A percentile compares a stretch with the other conserved stretches of the same genome.
Conservation (phyloP, 495 filamentous ascomycete species). For the Annulohypoxylon maeteangense region DNA sequence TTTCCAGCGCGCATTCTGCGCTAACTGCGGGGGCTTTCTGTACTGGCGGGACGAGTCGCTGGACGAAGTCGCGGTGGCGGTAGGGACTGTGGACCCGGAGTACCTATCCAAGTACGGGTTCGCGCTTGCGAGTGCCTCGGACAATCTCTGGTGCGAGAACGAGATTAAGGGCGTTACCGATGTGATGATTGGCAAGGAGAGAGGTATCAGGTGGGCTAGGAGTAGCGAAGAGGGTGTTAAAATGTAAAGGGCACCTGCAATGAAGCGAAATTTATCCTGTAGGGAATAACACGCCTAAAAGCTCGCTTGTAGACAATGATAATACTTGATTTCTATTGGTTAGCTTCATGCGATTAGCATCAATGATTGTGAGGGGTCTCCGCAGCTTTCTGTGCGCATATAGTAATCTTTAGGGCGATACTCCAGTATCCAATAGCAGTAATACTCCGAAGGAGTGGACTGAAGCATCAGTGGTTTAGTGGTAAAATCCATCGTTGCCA, state of each 20-base stretch:
- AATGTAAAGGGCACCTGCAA: slow-evolving; percentile 16
- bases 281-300: too few relatives aligned
- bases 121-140: slow-evolving; percentile 43
- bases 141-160: slow-evolving; percentile 47
- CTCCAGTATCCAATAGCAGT: too few relatives aligned
- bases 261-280: too few relatives aligned
- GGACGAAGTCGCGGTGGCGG: slow-evolving; percentile 38
- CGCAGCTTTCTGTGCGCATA: not conserved
- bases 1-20: slow-evolving; percentile 51
- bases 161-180: slow-evolving; percentile 56
- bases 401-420: not conserved
- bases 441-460: not conserved
- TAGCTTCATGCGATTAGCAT: not conserved
- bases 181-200: slow-evolving; percentile 55
- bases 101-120: slow-evolving; percentile 51
- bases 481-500: slow-evolving; percentile 66
- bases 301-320: too few relatives aligned
- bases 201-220: slow-evolving; percentile 46
- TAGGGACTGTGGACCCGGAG: slow-evolving; percentile 52
- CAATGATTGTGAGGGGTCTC: too few relatives aligned
- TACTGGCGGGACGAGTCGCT: slow-evolving; percentile 46
- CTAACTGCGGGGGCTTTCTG: slow-evolving; percentile 51
- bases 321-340: not conserved
- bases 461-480: slow-evolving; percentile 59
- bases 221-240: slow-evolving; percentile 22